Evolutionary conservation across 306 rosid species (phyloP).

Genomic region (Begonia loranthoides): DNA sequence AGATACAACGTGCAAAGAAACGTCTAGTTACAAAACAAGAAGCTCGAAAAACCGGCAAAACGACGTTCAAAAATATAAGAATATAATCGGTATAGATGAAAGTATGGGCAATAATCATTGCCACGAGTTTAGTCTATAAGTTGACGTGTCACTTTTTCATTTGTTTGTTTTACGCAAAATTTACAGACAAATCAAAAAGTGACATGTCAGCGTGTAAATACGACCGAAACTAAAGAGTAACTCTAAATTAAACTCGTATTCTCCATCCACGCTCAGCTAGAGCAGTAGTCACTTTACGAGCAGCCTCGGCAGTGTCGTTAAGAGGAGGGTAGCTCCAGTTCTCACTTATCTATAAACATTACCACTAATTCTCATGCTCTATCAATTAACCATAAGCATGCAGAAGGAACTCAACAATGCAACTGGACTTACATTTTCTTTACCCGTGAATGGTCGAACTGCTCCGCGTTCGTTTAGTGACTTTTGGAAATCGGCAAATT

Average conservation of each 20-base stretch:
- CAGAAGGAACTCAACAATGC: slow-evolving; percentile 3
- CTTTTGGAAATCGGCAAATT: slow-evolving; percentile 72
- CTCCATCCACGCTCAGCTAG: slow-evolving; percentile 82
- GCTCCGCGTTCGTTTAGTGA: slow-evolving; percentile 56
- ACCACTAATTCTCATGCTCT: background rate
- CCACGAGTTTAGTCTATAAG: too few relatives aligned
- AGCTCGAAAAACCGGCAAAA: too few relatives aligned
- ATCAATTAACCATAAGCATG: slow-evolving; percentile 2
- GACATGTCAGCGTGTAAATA: too few relatives aligned
- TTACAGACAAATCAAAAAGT: too few relatives aligned
- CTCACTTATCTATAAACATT: slow-evolving; percentile 39
- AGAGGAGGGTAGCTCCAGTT: slow-evolving; percentile 83
- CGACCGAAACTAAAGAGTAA: too few relatives aligned
- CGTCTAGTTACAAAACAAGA: too few relatives aligned
- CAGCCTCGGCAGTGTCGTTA: slow-evolving; percentile 72
- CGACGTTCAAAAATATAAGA: too few relatives aligned
- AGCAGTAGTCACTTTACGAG: slow-evolving; percentile 32
- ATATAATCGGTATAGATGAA: too few relatives aligned
- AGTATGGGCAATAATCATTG: too few relatives aligned
- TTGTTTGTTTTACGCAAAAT: too few relatives aligned
- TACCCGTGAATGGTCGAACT: slow-evolving; percentile 57
- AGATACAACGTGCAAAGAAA: too few relatives aligned
- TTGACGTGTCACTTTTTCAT: too few relatives aligned
- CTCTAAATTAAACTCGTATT: slow-evolving; percentile 13
- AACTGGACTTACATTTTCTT: slow-evolving; percentile 55